Evolutionary conservation across 768 basidiomycete species (phyloP), one percentile per base, ranked within the genome.

Genomic region (Auricularia heimuer): DNA sequence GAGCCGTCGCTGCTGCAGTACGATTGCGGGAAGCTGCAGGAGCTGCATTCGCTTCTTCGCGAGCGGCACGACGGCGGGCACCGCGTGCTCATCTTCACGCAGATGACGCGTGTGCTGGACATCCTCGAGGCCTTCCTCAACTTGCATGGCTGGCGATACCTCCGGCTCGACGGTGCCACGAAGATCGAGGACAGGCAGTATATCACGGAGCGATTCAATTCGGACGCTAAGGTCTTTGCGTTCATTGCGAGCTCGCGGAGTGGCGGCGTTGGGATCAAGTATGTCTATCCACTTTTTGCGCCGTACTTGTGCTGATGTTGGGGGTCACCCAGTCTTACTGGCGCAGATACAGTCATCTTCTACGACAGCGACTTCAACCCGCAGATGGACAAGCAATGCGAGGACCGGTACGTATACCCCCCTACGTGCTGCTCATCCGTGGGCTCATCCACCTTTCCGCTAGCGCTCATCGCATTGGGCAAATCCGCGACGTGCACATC

Each of bases 321-420:
- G 62, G 63, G 69, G 72, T 54, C 56, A 73, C 37, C 67, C 74
- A 88, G 92, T 74, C 72, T 90, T 67, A 90, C 88, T 4, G 90
- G 90, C 18, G 94, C 94, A 21, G 94, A 96, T 71, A 98, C 97
- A 0, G 96, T 99, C 70, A 85, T 99, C 64, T 95, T 99, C 75
- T 98, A 96, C 71, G 96, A 98, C 72, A 92, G 92, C 66, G 94
- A 97, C 74, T 97, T 96, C 80, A 94, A 93, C 70, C 95, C 95
- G 0, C 95, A 97, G 73, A 97, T 96, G 91, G 96, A 99, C 74
- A 81, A 90, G 56, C 96, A 99, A 73, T 98, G 97, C 70, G 92
- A 95, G 75, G 96, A 98, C 75, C 82, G 89, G 87, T 88, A 72
- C 67, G 82, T 70, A n/a, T 3, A 0, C 24, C 35, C 12, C 36